These are phyloP conservation scores for Mycena maculata DNA, from an alignment of 768 basidiomycete species.

Conservation along the genomic window DNA sequence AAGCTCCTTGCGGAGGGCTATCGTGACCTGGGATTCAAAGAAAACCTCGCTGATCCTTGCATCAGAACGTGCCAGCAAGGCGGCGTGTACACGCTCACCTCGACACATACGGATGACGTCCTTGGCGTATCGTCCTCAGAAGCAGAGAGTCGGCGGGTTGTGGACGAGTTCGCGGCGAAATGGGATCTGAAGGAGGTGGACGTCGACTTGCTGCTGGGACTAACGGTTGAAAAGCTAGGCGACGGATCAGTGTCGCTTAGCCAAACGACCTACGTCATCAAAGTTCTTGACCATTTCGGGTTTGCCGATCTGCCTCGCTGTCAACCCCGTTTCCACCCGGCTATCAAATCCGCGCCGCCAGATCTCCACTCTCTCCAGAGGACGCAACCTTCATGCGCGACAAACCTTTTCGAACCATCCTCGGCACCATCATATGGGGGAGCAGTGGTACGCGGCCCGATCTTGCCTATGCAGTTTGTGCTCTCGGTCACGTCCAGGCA, in stretches of 20 bases:
- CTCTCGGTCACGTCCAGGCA: slow-evolving; percentile 26
- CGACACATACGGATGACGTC: slow-evolving; percentile 21
- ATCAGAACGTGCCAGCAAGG: neutral
- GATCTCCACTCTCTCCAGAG: neutral
- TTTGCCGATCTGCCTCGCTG: slow-evolving; percentile 7
- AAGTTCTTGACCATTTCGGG: slow-evolving; percentile 12
- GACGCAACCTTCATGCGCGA: slow-evolving; percentile 22
- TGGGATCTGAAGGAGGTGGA: slow-evolving; percentile 27
- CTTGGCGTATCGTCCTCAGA: slow-evolving; percentile 17
- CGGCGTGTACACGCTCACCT: slow-evolving; percentile 14
- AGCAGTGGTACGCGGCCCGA: slow-evolving; percentile 26
- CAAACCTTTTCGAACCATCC: slow-evolving; percentile 29
- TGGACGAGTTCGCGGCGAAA: slow-evolving; percentile 14
- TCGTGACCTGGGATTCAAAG: neutral
- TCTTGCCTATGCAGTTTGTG: slow-evolving; percentile 18
- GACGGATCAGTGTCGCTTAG: slow-evolving; percentile 9
- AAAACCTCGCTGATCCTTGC: slow-evolving; percentile 19
- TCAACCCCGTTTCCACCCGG: slow-evolving; percentile 17
- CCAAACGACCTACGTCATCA: slow-evolving; percentile 12
- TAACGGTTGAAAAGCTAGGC: slow-evolving; percentile 11
- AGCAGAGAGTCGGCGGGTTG: slow-evolving; percentile 8
- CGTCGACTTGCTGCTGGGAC: slow-evolving; percentile 5
- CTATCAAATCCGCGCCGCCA: neutral
- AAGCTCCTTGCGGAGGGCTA: neutral
- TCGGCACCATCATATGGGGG: slow-evolving; percentile 36